Percentiles rank a stretch among this genome's conserved stretches.
These are phyloP conservation scores for Colletotrichum lupini DNA, from an alignment of 2,329 filamentous ascomycete species.

Conservation along the genomic window DNA sequence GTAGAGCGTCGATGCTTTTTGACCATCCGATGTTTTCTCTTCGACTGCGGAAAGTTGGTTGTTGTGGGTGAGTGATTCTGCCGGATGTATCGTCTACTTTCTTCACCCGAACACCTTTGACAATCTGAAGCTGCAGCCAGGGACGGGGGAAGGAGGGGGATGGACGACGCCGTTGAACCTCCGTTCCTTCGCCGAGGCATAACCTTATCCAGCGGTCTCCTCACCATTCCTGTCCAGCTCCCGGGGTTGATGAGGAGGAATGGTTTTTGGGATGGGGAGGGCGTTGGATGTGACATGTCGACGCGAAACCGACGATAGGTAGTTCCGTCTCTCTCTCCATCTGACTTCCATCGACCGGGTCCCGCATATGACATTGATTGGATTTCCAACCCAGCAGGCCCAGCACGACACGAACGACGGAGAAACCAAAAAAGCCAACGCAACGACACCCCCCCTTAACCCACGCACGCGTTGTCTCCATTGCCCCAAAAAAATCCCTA, in stretches of 20 bases:
- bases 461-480: background rate
- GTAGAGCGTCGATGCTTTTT: too few relatives aligned
- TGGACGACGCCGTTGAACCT: background rate
- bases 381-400: background rate
- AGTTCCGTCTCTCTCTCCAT: background rate
- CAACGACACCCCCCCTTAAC: background rate
- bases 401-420: too few relatives aligned
- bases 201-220: background rate
- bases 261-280: background rate
- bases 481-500: background rate
- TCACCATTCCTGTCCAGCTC: too few relatives aligned
- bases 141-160: too few relatives aligned
- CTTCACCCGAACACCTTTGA: background rate
- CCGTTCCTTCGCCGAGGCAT: background rate
- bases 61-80: background rate
- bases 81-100: background rate
- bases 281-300: background rate
- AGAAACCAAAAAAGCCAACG: too few relatives aligned
- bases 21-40: conserved; percentile 3
- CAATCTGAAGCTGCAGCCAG: too few relatives aligned
- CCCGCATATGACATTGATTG: background rate
- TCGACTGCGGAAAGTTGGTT: background rate
- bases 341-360: background rate
- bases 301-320: background rate
- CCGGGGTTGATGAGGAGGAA: too few relatives aligned